Evolutionary conservation across 306 rosid species (phyloP).

Genomic region (Astragalus glycyphyllos): DNA sequence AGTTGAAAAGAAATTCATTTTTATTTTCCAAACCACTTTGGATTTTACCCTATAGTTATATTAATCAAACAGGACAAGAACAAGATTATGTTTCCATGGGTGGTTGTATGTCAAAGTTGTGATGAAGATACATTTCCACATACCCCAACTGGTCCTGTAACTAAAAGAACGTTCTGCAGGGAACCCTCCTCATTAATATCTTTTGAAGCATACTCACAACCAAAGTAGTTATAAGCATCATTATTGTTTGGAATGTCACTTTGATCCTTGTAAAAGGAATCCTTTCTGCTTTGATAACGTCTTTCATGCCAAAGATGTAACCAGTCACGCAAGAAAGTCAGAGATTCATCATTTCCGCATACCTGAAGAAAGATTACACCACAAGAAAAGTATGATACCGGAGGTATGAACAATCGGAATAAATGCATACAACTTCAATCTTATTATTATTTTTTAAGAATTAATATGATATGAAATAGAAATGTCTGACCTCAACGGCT

Average conservation of each 20-base stretch:
- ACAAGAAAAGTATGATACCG: constrained; percentile 16
- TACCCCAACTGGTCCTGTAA: constrained; percentile 94
- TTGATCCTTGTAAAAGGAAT: constrained; percentile 45
- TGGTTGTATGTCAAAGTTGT: constrained; percentile 1
- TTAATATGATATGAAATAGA: constrained; percentile 26
- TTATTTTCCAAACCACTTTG: constrained; percentile 1
- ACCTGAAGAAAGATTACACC: constrained; percentile 56
- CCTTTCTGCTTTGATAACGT: constrained; percentile 50
- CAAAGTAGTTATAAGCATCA: constrained; percentile 52
- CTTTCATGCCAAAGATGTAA: constrained; percentile 73
- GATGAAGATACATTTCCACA: constrained; percentile 32
- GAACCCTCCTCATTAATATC: constrained; percentile 48
- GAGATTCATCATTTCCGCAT: constrained; percentile 80
- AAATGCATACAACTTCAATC: constrained; percentile 32
- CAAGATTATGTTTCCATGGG: constrained; percentile 4
- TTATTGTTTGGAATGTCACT: constrained; percentile 34
- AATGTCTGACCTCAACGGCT: constrained; percentile 67
- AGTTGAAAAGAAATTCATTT: constrained; percentile 22
- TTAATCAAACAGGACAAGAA: not conserved
- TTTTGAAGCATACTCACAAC: constrained; percentile 56
- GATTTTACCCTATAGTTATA: constrained; percentile 9
- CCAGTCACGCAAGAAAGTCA: constrained; percentile 77
- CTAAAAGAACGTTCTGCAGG: constrained; percentile 70
- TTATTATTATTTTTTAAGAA: not conserved
- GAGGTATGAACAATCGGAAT: constrained; percentile 6